phyloP scores from a whole-genome alignment of 225 moss, liverwort and hornwort species.

The Physcomitrium patens region DNA sequence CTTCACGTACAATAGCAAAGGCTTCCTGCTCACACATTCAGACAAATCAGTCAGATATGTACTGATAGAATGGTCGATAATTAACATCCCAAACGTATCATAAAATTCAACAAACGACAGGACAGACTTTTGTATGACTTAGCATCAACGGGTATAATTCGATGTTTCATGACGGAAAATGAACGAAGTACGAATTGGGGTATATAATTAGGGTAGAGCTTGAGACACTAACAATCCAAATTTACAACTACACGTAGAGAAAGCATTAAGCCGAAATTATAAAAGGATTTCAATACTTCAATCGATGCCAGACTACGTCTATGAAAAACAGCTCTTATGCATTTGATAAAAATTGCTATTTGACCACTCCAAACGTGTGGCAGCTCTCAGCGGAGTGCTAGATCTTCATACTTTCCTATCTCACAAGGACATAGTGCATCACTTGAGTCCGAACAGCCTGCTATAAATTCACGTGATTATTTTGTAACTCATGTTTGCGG shows the following conservation, averaged over 20 bases:
- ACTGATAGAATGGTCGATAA: neutral
- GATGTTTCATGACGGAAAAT: neutral
- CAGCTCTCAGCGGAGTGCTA: neutral
- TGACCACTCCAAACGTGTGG: neutral
- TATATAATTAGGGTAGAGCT: conserved; percentile 1
- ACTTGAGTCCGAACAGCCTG: conserved; percentile 8
- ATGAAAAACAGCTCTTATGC: neutral
- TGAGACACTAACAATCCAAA: neutral
- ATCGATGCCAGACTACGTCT: neutral
- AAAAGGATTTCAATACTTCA: neutral
- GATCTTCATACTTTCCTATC: neutral
- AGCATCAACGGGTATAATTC: neutral
- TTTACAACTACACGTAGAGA: neutral
- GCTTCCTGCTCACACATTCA: conserved; percentile 63
- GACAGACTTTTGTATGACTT: neutral
- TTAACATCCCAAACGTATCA: conserved; percentile 9
- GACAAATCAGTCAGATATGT: conserved; percentile 22
- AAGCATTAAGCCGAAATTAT: neutral
- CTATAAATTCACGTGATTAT: neutral
- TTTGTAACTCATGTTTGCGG: neutral
- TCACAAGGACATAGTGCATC: neutral
- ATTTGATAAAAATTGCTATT: neutral
- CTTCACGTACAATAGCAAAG: conserved; percentile 85
- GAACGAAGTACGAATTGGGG: neutral
- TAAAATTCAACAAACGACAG: conserved; percentile 6